Percentiles rank a stretch among this genome's conserved stretches.
Evolutionary conservation across 2,329 filamentous ascomycete genomes (phyloP).

Genomic region (Colletotrichum tabaci): DNA sequence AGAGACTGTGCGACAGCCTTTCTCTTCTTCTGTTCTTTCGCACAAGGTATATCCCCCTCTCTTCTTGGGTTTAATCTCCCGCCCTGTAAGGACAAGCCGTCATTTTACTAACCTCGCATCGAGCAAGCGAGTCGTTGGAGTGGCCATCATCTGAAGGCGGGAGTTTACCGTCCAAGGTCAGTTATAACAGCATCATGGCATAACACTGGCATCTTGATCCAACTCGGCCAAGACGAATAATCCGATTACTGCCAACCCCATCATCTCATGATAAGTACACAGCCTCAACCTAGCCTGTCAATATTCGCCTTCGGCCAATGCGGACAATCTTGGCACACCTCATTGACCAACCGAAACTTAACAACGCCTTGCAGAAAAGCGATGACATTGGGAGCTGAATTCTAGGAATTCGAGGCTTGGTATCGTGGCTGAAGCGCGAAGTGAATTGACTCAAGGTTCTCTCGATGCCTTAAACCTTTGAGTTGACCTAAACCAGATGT

Average conservation of each 20-base stretch:
- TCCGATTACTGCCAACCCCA: constrained; percentile 16
- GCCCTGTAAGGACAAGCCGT: background rate
- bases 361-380: too few species aligned
- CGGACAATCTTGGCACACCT: constrained; percentile 5
- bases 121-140: constrained; percentile 25
- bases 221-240: background rate
- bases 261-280: constrained; percentile 29
- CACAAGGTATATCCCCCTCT: background rate
- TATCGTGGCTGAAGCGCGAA: too few species aligned
- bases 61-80: background rate
- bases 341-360: too few species aligned
- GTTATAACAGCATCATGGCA: constrained; percentile 27
- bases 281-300: background rate
- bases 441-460: too few species aligned
- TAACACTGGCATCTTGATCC: background rate
- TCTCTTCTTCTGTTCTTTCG: background rate
- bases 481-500: too few species aligned
- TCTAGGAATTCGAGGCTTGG: too few species aligned
- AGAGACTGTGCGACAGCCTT: background rate
- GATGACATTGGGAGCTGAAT: too few species aligned
- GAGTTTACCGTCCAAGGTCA: constrained; percentile 1
- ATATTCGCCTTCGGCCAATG: background rate
- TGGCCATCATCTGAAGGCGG: constrained; percentile 24
- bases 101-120: constrained; percentile 8
- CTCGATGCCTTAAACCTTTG: too few species aligned